phyloP scores from a whole-genome alignment of 441 rosid genomes.

The Lepidium campestre region DNA sequence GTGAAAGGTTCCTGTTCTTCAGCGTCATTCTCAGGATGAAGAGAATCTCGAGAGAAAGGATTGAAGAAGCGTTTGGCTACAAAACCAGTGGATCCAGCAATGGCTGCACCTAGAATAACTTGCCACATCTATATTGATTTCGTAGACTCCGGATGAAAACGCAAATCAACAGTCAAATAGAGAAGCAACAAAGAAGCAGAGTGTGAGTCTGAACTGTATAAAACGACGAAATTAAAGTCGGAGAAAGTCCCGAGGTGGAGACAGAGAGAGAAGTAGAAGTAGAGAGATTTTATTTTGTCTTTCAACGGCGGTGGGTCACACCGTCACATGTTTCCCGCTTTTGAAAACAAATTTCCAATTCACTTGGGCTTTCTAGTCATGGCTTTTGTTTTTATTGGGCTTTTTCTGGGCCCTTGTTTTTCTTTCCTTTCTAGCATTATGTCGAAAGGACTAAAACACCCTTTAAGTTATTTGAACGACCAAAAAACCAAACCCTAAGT shows the following conservation, averaged over 20 bases:
- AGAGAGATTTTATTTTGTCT: conserved; percentile 1
- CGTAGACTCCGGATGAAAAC: neutral
- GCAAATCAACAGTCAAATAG: neutral
- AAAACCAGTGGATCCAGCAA: conserved; percentile 70
- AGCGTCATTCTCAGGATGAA: neutral
- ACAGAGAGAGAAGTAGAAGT: conserved; percentile 12
- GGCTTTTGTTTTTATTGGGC: neutral
- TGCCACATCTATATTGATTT: conserved; percentile 57
- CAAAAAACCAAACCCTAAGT: conserved; percentile 13
- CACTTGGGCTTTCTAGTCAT: neutral
- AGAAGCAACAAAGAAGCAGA: neutral
- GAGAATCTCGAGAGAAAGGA: conserved; percentile 23
- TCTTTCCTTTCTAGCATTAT: neutral
- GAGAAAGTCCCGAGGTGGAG: conserved; percentile 18
- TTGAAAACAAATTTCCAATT: conserved; percentile 23
- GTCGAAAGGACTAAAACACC: neutral
- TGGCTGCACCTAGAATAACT: conserved; percentile 61
- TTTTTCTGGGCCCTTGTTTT: neutral
- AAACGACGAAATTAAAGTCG: conserved; percentile 8
- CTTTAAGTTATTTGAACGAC: neutral
- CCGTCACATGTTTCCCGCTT: conserved; percentile 65
- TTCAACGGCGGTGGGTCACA: conserved; percentile 26
- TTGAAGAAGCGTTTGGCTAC: conserved; percentile 50
- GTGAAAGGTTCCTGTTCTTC: conserved; percentile 17
- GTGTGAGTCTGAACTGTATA: neutral